Evolutionary conservation across 139 green algal species (phyloP), one percentile per base, ranked within the genome.

Genomic region (Eudorina sp.): DNA sequence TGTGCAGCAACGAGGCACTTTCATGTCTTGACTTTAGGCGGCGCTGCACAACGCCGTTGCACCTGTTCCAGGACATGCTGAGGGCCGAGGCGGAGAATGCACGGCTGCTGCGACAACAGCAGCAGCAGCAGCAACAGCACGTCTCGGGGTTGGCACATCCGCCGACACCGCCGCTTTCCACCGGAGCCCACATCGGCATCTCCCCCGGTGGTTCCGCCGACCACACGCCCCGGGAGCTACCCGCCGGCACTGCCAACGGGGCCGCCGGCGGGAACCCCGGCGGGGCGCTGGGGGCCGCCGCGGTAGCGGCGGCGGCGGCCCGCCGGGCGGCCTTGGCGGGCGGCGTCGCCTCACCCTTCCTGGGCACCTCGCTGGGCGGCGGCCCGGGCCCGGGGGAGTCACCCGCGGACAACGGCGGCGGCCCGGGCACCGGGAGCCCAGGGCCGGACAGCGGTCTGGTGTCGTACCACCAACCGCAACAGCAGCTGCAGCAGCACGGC

Each of bases 311-410:
- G 4, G 53, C 77, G 36, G 77, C 38, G 36, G 53, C 53, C 34
- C 77, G 77, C 11, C 77, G 77, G 36, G 38, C 36, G 31, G 55
- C 55, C 53, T 25, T 6, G 8, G 21, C 53, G n/a, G n/a, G n/a
- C 51, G 77, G 36, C 53, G 53, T 72, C 36, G 21, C 77, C 29
- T 84, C 77, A 38, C 77, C 77, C 13, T 84, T 83, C 75, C 14
- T n/a, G 48, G 31, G 23, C 36, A 0, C 48, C 3, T 23, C 45
- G 8, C 7, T 46, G 66, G n/a, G n/a, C n/a, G n/a, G n/a, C n/a
- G n/a, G n/a, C n/a, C 16, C 36, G 34, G 66, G 34, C 34, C 9
- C 66, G 2, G 36, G 9, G n/a, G 66, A 75, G 66, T 4, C 38
- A 31, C 34, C 46, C 25, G 66, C 6, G 3, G 9, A 46, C 34